Base-by-base conservation (phyloP, 1,284 basidiomycete genomes). In the Athelia sp. region DNA sequence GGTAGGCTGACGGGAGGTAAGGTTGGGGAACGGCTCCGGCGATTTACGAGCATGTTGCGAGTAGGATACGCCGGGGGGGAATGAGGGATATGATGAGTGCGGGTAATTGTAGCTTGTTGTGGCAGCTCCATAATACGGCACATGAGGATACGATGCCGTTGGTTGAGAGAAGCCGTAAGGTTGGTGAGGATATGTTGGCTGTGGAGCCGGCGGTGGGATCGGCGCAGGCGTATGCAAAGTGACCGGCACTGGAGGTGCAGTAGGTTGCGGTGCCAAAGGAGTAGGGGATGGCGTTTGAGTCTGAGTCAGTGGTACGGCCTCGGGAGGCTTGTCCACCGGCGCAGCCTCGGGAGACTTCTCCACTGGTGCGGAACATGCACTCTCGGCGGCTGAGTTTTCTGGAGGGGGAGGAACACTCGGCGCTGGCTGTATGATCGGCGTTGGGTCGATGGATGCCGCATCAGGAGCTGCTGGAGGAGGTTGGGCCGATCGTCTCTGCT, bases 141-240 rank as follows among this genome's bases (percentile, higher is more conserved):
- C 63, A 52, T 82, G 84, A 1, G 81, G 79, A 59, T 83, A 84
- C 2, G 76, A 68, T 23, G 70, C 36, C 9, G 15, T n/a, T n/a
- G 15, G 52, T 47, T 65, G 66, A 4, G 71, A 59, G 57, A 75
- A 78, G 21, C 69, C 68, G 55, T 76, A 77, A 2, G 70, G 68
- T 51, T 78, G 75, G 52, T 73, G 71, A 51, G 71, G 63, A 55
- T 72, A 70, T n/a, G 68, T 60, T 14, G 66, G 57, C 44, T 68
- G 62, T 32, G 58, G 56, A 31, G 62, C 53, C 36, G 55, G 50
- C 15, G 57, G 58, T 43, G 57, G 59, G 23, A 60, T 65, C 43
- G 58, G 50, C 23, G 64, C 46, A n/a, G n/a, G n/a, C n/a, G n/a
- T n/a, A 52, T 52, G 61, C 36, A 47, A 34, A 17, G 49, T 40